Conservation (phyloP, 495 filamentous ascomycete species). For the Pyronema omphalodes region DNA sequence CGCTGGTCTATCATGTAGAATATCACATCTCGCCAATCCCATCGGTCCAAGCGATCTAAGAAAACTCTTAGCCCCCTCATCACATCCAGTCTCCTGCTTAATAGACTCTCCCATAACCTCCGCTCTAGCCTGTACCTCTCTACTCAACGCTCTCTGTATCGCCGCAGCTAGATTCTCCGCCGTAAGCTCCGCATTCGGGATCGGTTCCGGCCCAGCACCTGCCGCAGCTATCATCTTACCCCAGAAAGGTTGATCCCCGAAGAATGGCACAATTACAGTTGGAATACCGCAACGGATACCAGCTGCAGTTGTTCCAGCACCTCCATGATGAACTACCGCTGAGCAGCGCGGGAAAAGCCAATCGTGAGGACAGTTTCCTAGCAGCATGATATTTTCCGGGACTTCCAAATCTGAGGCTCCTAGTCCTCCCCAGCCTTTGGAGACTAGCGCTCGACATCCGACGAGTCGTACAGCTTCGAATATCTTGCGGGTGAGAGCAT, state of each 20-base stretch:
- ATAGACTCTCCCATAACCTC: constrained; percentile 34
- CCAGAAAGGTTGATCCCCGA: constrained; percentile 74
- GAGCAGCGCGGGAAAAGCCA: constrained; percentile 47
- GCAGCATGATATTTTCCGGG: constrained; percentile 30
- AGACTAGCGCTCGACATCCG: constrained; percentile 42
- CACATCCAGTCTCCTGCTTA: constrained; percentile 48
- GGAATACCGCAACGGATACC: constrained; percentile 46
- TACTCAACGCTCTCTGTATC: constrained; percentile 42
- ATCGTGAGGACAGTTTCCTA: constrained; percentile 52
- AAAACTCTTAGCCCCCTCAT: constrained; percentile 51
- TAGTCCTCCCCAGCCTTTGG: constrained; percentile 49
- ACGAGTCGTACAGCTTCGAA: constrained; percentile 40
- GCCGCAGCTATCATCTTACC: constrained; percentile 49
- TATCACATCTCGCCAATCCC: constrained; percentile 36
- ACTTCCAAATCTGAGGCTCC: constrained; percentile 29
- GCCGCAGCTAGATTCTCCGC: constrained; percentile 45
- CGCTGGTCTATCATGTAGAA: constrained; percentile 43
- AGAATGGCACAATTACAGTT: constrained; percentile 50
- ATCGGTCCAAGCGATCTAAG: constrained; percentile 38
- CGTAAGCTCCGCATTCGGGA: constrained; percentile 52
- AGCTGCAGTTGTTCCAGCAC: constrained; percentile 48
- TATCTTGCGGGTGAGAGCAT: constrained; percentile 43
- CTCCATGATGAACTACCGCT: constrained; percentile 49
- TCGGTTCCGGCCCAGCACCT: constrained; percentile 41
- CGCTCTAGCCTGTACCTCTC: constrained; percentile 34